Evolutionary conservation across 2,329 filamentous ascomycete genomes (phyloP).

Genomic region (Neophaeococcomyces aloes): DNA sequence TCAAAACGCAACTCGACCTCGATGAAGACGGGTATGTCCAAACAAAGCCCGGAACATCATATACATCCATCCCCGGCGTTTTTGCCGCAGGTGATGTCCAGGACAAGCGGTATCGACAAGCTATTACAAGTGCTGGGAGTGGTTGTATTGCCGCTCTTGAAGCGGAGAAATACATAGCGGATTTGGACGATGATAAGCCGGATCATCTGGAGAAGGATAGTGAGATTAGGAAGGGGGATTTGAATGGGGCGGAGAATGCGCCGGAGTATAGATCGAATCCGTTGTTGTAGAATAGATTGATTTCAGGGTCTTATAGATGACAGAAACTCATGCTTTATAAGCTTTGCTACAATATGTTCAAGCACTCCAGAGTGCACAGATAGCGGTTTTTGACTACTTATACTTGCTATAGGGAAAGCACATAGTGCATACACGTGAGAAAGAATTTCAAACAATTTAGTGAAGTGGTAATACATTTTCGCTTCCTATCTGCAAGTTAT

Average conservation of each 20-base stretch:
- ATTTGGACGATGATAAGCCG: slow-evolving; percentile 50
- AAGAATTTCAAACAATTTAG: no score
- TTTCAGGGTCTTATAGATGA: no score
- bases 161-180: slow-evolving; percentile 83
- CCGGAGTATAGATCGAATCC: slow-evolving; percentile 56
- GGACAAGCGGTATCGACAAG: slow-evolving; percentile 96
- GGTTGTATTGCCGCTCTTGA: slow-evolving; percentile 94
- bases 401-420: no score
- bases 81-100: slow-evolving; percentile 97
- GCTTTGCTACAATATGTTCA: no score
- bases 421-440: no score
- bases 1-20: slow-evolving; percentile 81
- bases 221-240: slow-evolving; percentile 39
- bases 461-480: no score
- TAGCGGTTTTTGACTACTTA: no score
- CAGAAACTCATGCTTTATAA: no score
- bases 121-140: slow-evolving; percentile 90
- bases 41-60: slow-evolving; percentile 77
- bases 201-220: slow-evolving; percentile 35
- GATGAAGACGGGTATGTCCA: slow-evolving; percentile 86
- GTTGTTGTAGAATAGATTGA: no score
- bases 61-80: slow-evolving; percentile 81
- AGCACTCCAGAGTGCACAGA: no score
- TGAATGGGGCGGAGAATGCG: slow-evolving; percentile 39
- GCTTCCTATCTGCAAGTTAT: no score